phyloP scores from a whole-genome alignment of 2,329 filamentous ascomycete species.

The Sarocladium oryzae region DNA sequence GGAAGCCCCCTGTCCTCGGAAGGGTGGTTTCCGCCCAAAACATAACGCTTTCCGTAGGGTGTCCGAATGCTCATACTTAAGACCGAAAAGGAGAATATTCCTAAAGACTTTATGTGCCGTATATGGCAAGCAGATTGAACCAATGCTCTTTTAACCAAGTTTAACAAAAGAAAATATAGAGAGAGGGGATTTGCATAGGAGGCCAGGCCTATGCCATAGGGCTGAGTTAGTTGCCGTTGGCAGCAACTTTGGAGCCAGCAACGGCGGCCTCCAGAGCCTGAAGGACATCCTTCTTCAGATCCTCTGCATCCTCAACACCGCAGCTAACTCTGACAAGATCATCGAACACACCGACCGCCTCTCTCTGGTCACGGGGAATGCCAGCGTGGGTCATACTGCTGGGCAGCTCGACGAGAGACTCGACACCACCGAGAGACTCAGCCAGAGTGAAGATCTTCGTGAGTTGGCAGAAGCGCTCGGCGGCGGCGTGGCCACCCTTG shows the following conservation, averaged over 20 bases:
- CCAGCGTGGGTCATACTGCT: slow-evolving; percentile 96
- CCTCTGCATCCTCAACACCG: slow-evolving; percentile 84
- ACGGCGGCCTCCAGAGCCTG: slow-evolving; percentile 77
- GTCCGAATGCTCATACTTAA: too few species aligned
- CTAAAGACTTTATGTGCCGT: too few species aligned
- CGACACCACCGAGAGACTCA: slow-evolving; percentile 86
- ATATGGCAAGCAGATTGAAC: too few species aligned
- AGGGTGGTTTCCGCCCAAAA: too few species aligned
- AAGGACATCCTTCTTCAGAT: slow-evolving; percentile 74
- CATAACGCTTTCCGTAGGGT: too few species aligned
- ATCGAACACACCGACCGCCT: slow-evolving; percentile 90
- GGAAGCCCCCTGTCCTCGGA: too few species aligned
- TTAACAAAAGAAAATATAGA: neutral
- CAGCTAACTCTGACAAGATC: slow-evolving; percentile 91
- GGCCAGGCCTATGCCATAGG: too few species aligned
- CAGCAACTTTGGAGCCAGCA: slow-evolving; percentile 19
- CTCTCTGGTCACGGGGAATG: slow-evolving; percentile 83
- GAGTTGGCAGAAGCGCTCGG: slow-evolving; percentile 84
- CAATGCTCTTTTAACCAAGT: too few species aligned
- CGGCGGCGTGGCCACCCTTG: slow-evolving; percentile 75
- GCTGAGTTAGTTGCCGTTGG: slow-evolving; percentile 18
- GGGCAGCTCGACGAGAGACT: slow-evolving; percentile 86
- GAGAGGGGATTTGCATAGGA: too few species aligned
- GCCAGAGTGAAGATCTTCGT: slow-evolving; percentile 90
- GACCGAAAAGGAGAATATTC: too few species aligned